These are phyloP conservation scores for Fragilaria crotonensis DNA, from an alignment of 108 stramenopile species.

Conservation along the genomic window DNA sequence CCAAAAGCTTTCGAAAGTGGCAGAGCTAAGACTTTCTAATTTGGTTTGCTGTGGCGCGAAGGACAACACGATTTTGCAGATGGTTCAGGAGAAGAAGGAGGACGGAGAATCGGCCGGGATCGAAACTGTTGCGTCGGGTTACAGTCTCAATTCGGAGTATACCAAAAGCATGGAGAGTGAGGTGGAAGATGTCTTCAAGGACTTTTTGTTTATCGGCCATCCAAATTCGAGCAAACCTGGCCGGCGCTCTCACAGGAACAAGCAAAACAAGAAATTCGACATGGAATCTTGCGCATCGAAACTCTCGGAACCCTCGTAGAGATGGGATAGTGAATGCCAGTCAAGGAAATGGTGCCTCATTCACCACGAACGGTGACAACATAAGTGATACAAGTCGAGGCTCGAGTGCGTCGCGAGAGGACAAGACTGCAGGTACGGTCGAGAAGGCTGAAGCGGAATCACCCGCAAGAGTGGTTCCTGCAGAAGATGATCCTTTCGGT, in stretches of 20 bases:
- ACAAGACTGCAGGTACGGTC: not conserved
- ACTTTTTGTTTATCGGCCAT: slow-evolving; percentile 48
- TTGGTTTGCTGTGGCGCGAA: not conserved
- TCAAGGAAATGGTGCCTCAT: not conserved
- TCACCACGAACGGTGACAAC: not conserved
- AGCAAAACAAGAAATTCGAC: slow-evolving; percentile 8
- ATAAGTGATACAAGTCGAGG: not conserved
- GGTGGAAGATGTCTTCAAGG: slow-evolving; percentile 51
- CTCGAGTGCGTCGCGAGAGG: not conserved
- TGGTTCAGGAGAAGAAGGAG: not conserved
- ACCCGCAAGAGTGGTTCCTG: not conserved
- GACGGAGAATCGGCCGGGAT: too few species aligned
- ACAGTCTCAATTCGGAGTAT: slow-evolving; percentile 26
- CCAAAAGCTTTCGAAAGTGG: not conserved
- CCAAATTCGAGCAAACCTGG: slow-evolving; percentile 25
- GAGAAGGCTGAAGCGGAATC: not conserved
- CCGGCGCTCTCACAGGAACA: slow-evolving; percentile 19
- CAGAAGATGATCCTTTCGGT: slow-evolving; percentile 16
- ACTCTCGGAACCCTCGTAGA: too few species aligned
- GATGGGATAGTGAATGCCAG: too few species aligned
- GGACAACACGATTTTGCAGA: not conserved
- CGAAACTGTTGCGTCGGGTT: slow-evolving; percentile 4
- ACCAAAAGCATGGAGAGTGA: slow-evolving; percentile 46
- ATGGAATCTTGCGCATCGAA: too few species aligned
- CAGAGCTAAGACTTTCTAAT: not conserved